phyloP scores from a whole-genome alignment of 805 yeast genomes.

The Brettanomyces naardenensis region DNA sequence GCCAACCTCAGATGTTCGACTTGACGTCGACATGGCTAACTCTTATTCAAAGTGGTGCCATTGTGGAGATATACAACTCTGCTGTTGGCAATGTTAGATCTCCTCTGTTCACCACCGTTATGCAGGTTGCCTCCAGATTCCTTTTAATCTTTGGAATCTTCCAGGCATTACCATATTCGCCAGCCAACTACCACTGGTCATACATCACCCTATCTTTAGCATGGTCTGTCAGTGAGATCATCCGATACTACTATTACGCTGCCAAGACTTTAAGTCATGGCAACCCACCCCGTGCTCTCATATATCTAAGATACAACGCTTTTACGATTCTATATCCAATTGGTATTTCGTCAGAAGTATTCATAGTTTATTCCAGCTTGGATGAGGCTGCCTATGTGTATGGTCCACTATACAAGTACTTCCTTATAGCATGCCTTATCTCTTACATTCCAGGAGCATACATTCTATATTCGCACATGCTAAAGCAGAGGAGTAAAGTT shows the following conservation, averaged over 20 bases:
- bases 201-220: constrained; percentile 66
- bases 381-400: constrained; percentile 49
- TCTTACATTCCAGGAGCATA: constrained; percentile 85
- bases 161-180: constrained; percentile 63
- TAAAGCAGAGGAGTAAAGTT: constrained; percentile 77
- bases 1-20: constrained; percentile 60
- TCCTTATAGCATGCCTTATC: constrained; percentile 48
- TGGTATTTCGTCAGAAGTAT: constrained; percentile 83
- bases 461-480: constrained; percentile 78
- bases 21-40: constrained; percentile 53
- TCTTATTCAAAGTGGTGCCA: constrained; percentile 67
- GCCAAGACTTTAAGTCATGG: constrained; percentile 45
- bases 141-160: constrained; percentile 79
- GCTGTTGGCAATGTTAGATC: constrained; percentile 75
- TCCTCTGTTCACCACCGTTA: constrained; percentile 72
- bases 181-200: constrained; percentile 50
- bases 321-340: constrained; percentile 81
- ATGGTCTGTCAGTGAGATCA: constrained; percentile 93
- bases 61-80: constrained; percentile 76
- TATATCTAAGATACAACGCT: constrained; percentile 73
- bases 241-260: constrained; percentile 85
- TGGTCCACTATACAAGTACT: constrained; percentile 44
- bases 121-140: constrained; percentile 83
- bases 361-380: constrained; percentile 61
- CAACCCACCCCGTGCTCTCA: constrained; percentile 48